phyloP scores from a whole-genome alignment of 75 land plant species.

The Sequoia sempervirens region DNA sequence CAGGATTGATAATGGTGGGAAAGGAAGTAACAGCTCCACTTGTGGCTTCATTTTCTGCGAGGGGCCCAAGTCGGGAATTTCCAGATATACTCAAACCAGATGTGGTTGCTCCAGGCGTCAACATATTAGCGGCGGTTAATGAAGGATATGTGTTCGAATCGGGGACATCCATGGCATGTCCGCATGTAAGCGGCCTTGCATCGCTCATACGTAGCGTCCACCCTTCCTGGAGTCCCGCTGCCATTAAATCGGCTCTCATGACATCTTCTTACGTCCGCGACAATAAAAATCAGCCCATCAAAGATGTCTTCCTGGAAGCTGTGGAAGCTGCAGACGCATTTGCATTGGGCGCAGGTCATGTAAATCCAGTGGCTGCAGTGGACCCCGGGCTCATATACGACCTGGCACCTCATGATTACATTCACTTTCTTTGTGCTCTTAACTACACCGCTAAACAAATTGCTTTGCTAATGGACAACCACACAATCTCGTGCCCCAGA shows the following conservation, averaged over 20 bases:
- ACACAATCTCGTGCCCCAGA: conserved; percentile 17
- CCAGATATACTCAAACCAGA: no score
- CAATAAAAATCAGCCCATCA: neutral
- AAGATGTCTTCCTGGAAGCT: conserved; percentile 45
- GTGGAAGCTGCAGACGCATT: conserved; percentile 7
- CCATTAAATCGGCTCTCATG: no score
- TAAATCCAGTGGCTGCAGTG: conserved; percentile 45
- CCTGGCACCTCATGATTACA: conserved; percentile 41
- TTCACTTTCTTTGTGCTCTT: conserved; percentile 66
- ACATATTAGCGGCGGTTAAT: no score
- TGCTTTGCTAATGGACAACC: conserved; percentile 16
- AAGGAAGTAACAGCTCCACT: neutral
- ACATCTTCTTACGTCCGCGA: no score
- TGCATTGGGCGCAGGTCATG: conserved; percentile 64
- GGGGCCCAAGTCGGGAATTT: neutral
- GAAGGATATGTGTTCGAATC: no score
- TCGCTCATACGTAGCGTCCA: no score
- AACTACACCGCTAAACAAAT: conserved; percentile 43
- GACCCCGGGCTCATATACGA: conserved; percentile 86
- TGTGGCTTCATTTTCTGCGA: conserved; percentile 8
- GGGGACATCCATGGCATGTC: no score
- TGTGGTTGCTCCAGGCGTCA: no score
- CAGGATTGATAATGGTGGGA: neutral
- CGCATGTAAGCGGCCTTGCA: no score
- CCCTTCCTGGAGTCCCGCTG: no score